Percentiles rank a stretch among this genome's conserved stretches.
phyloP scores from a whole-genome alignment of 2,329 filamentous ascomycete species.

The Diplodia seriata region DNA sequence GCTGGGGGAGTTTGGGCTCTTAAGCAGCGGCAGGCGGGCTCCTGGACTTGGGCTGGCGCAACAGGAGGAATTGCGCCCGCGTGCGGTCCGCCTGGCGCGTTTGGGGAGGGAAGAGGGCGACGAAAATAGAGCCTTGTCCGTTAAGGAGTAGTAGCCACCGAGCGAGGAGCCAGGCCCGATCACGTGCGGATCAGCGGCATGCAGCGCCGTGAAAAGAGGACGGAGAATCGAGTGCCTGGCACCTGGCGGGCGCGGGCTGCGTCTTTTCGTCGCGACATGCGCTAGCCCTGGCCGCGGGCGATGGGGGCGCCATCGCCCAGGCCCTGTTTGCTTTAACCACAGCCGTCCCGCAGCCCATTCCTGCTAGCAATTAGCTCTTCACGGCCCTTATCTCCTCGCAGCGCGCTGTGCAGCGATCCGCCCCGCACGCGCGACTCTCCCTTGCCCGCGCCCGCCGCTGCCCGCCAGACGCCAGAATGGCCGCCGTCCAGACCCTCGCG shows the following conservation, averaged over 20 bases:
- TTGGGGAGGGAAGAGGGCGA: constrained; percentile 25
- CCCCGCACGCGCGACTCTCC: neutral
- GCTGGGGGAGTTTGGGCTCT: constrained; percentile 27
- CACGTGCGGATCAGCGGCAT: constrained; percentile 26
- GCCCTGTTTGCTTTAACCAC: constrained; percentile 5
- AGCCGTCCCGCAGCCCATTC: neutral
- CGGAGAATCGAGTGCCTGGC: constrained; percentile 4
- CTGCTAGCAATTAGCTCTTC: neutral
- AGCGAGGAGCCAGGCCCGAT: constrained; percentile 17
- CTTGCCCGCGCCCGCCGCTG: neutral
- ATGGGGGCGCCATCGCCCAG: constrained; percentile 18
- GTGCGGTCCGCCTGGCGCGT: constrained; percentile 29
- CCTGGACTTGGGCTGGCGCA: constrained; percentile 26
- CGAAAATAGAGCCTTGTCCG: constrained; percentile 19
- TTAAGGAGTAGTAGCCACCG: constrained; percentile 23
- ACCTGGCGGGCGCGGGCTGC: constrained; percentile 1
- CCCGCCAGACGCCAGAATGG: constrained; percentile 49
- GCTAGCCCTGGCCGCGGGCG: constrained; percentile 15
- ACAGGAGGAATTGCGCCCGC: constrained; percentile 29
- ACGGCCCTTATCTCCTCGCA: constrained; percentile 2
- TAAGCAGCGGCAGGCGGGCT: constrained; percentile 29
- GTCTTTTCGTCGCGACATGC: constrained; percentile 17
- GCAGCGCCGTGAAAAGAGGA: constrained; percentile 24
- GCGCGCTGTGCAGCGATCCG: constrained; percentile 3
- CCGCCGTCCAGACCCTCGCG: constrained; percentile 68